phyloP scores from a whole-genome alignment of 805 yeast genomes.

The Candida fluviatilis region DNA sequence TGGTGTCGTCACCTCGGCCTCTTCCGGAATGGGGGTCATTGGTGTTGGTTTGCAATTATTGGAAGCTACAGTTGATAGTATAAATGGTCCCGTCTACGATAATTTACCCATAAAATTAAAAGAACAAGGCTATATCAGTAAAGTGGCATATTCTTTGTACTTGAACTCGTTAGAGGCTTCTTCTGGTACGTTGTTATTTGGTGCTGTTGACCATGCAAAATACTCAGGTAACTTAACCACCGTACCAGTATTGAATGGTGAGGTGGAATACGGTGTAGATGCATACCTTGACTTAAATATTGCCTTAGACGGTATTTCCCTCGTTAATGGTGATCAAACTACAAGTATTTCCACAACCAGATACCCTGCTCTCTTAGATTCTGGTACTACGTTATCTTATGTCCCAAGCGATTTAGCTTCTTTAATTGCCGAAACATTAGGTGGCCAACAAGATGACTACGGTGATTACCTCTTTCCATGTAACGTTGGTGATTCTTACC shows the following conservation, averaged over 20 bases:
- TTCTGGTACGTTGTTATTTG: slow-evolving; percentile 23
- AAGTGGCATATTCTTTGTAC: slow-evolving; percentile 29
- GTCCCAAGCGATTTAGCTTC: slow-evolving; percentile 12
- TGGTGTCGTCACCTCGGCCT: slow-evolving; percentile 13
- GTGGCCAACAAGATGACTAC: neutral
- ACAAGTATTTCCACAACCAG: slow-evolving; percentile 14
- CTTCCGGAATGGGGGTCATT: slow-evolving; percentile 17
- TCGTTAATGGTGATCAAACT: slow-evolving; percentile 4
- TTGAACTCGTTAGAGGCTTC: slow-evolving; percentile 15
- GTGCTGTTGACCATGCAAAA: slow-evolving; percentile 25
- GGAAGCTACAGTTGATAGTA: neutral
- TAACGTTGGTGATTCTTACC: neutral
- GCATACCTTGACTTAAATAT: neutral
- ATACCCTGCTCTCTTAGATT: slow-evolving; percentile 27
- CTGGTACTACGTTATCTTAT: slow-evolving; percentile 37
- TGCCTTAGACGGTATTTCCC: neutral
- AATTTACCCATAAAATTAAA: slow-evolving; percentile 31
- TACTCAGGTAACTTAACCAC: slow-evolving; percentile 18
- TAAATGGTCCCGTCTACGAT: slow-evolving; percentile 13
- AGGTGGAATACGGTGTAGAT: neutral
- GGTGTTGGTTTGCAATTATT: slow-evolving; percentile 18
- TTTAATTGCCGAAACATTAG: neutral
- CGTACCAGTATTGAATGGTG: slow-evolving; percentile 11
- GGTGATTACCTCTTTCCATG: slow-evolving; percentile 1
- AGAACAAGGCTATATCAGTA: slow-evolving; percentile 26